Evolutionary conservation across 176 grass and related monocot species (phyloP), one percentile per base, ranked within the genome.

Genomic region (Eleusine indica): DNA sequence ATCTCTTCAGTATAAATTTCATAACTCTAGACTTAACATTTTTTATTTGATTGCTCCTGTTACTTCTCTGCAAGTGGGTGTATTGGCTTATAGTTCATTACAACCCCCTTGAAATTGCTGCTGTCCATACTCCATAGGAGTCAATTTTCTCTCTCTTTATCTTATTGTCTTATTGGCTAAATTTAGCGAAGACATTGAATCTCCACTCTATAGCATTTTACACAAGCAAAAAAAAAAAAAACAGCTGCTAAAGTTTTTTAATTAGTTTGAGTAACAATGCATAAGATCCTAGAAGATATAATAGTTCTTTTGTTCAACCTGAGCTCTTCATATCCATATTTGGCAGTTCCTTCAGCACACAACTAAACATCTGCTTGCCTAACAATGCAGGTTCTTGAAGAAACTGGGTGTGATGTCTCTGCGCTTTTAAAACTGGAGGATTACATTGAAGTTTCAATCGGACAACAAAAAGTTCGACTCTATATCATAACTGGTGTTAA

Each of bases 401-500:
- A 98, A 91, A 98, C 96, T 57, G 96, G 96, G 14, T 98, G 91
- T 90, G 92, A 95, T 86, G 89, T 98, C 84, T 95, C 92, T 53
- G 82, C 87, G 19, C 82, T 95, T 57, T 77, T 98, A 46, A 95
- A 93, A 58, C 65, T 86, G 73, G 91, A 92, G 48, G 93, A 98
- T 76, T 81, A 83, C 84, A 80, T 98, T 74, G 96, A 98, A 91
- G 90, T 94, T 83, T 89, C 86, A 85, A 91, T 95, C 79, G 89
- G 91, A 18, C 89, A 91, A 78, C 96, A 98, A 88, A 95, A 73
- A 78, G 92, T 98, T 57, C 90, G 96, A 7, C 96, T 95, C 70
- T 98, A 93, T 79, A 98, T 98, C 58, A 91, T 98, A 85, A 70
- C 87, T 17, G 89, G 89, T 70, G 87, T 98, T 86, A 93, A 89